Evolutionary conservation across 1,284 basidiomycete genomes (phyloP).

Genomic region (Pholiota adiposa): DNA sequence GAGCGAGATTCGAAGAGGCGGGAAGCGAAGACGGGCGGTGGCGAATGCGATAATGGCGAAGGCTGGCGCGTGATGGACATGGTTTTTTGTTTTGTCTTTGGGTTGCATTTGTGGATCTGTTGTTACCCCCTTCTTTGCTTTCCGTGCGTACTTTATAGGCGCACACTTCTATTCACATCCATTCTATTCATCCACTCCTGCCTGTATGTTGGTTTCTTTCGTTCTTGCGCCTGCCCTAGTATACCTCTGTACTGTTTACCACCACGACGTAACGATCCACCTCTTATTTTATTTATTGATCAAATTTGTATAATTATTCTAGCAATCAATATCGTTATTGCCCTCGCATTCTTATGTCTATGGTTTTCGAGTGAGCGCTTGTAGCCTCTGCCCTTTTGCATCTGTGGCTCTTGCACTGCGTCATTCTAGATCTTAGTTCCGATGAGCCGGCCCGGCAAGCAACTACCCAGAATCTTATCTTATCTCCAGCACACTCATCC

Average conservation of each 20-base stretch:
- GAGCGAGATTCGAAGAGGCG: constrained; percentile 73
- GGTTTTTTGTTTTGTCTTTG: neutral
- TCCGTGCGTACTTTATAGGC: too few relatives aligned
- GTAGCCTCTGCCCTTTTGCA: too few relatives aligned
- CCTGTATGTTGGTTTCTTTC: neutral
- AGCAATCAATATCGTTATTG: neutral
- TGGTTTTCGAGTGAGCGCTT: too few relatives aligned
- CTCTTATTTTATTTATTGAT: neutral
- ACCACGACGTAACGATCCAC: neutral
- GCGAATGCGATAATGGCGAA: constrained; percentile 17
- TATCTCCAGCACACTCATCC: too few relatives aligned
- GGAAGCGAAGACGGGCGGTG: constrained; percentile 63
- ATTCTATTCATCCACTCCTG: neutral
- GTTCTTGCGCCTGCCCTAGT: neutral
- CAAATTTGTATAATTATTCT: neutral
- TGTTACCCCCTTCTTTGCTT: neutral
- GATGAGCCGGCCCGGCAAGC: too few relatives aligned
- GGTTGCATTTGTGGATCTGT: neutral
- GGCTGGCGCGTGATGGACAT: constrained; percentile 2
- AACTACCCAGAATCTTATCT: too few relatives aligned
- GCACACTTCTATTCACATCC: neutral
- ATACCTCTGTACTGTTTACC: neutral
- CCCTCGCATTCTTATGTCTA: neutral
- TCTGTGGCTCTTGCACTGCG: too few relatives aligned
- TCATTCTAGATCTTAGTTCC: too few relatives aligned